Conservation (phyloP, 2,329 filamentous ascomycete species). For the Orbilia javanica region DNA sequence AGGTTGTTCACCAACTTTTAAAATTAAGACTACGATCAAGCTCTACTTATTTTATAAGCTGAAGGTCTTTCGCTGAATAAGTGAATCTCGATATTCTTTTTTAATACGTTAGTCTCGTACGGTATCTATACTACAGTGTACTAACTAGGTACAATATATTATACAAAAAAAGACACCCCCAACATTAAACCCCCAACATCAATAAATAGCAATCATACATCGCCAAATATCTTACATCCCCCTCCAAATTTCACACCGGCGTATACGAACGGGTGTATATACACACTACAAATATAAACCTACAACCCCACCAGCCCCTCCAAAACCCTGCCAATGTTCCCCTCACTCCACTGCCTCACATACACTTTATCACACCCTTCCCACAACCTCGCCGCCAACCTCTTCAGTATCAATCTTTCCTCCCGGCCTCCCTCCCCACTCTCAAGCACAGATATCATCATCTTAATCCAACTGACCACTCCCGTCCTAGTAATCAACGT, state of each 20-base stretch:
- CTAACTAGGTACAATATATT: no score
- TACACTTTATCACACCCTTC: conserved; percentile 61
- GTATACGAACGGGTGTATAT: background rate
- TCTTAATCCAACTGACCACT: conserved; percentile 59
- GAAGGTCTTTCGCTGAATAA: no score
- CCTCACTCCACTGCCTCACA: conserved; percentile 61
- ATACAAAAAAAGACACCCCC: no score
- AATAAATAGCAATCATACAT: background rate
- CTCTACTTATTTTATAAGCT: no score
- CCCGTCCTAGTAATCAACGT: conserved; percentile 62
- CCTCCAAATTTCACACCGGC: no score
- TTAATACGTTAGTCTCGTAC: no score
- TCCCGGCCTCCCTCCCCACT: conserved; percentile 32
- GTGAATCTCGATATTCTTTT: no score
- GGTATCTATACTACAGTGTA: no score
- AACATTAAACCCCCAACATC: no score
- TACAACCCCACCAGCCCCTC: conserved; percentile 34
- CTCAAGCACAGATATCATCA: conserved; percentile 40
- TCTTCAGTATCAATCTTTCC: conserved; percentile 57
- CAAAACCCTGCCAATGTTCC: conserved; percentile 49
- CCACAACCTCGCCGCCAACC: conserved; percentile 60
- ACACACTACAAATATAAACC: background rate
- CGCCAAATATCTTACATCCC: background rate
- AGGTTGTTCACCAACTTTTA: no score
- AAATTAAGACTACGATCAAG: no score